Evolutionary conservation across 2,329 filamentous ascomycete genomes (phyloP).

Genomic region (Fusarium phyllophilum): DNA sequence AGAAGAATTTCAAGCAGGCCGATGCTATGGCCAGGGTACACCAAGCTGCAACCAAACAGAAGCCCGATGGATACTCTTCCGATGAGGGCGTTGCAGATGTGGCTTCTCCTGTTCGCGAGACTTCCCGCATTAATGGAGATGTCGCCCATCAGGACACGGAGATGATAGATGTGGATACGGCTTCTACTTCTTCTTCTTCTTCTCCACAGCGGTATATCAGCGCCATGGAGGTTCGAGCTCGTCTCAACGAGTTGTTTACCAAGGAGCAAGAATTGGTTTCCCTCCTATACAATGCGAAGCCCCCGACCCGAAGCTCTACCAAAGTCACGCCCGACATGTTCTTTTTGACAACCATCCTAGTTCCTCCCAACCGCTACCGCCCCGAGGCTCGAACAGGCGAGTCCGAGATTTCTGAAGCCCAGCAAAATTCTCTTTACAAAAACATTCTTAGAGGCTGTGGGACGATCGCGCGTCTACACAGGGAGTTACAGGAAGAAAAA

Average conservation of each 20-base stretch:
- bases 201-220: slow-evolving; percentile 78
- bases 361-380: slow-evolving; percentile 91
- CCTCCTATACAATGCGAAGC: slow-evolving; percentile 85
- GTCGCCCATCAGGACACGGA: slow-evolving; percentile 58
- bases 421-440: slow-evolving; percentile 90
- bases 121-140: slow-evolving; percentile 55
- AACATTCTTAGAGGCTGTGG: slow-evolving; percentile 81
- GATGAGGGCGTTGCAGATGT: slow-evolving; percentile 80
- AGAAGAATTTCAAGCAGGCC: slow-evolving; percentile 70
- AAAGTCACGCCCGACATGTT: slow-evolving; percentile 87
- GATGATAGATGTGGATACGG: slow-evolving; percentile 47
- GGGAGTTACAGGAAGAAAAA: slow-evolving; percentile 57
- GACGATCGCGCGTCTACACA: slow-evolving; percentile 76
- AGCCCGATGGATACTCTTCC: slow-evolving; percentile 56
- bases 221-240: slow-evolving; percentile 83
- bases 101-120: slow-evolving; percentile 55
- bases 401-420: slow-evolving; percentile 84
- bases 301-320: slow-evolving; percentile 64
- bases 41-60: slow-evolving; percentile 52
- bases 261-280: slow-evolving; percentile 86
- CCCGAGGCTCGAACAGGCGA: slow-evolving; percentile 86
- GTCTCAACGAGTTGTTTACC: slow-evolving; percentile 82
- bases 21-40: slow-evolving; percentile 71
- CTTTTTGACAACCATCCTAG: slow-evolving; percentile 85
- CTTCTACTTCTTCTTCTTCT: slow-evolving; percentile 10